A percentile compares a stretch with the other conserved stretches of the same genome.
Evolutionary conservation across 306 rosid species (phyloP).

Genomic region (Cicer bijugum): DNA sequence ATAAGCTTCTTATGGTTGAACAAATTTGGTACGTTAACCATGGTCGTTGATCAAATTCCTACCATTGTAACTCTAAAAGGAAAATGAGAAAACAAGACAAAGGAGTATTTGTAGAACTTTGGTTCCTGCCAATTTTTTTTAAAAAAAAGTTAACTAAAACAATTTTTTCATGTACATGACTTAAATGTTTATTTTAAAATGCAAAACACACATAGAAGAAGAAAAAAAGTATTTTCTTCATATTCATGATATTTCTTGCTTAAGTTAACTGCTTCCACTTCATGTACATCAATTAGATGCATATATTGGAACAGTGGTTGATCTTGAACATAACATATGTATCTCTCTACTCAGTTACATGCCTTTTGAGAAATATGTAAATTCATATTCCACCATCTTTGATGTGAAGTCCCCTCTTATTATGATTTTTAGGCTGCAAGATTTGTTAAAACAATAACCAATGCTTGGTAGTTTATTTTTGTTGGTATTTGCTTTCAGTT

Average conservation of each 20-base stretch:
- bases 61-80: too few relatives aligned
- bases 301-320: neutral
- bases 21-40: too few relatives aligned
- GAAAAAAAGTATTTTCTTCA: neutral
- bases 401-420: slow-evolving; percentile 21
- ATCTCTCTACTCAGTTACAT: slow-evolving; percentile 1
- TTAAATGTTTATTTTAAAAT: neutral
- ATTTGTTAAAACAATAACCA: slow-evolving; percentile 38
- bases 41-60: too few relatives aligned
- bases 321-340: slow-evolving; percentile 5
- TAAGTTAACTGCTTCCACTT: neutral
- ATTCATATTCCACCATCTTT: neutral
- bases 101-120: too few relatives aligned
- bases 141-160: too few relatives aligned
- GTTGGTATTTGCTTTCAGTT: slow-evolving; percentile 26
- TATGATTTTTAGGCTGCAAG: slow-evolving; percentile 35
- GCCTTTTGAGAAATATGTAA: neutral
- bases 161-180: neutral
- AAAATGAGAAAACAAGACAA: too few relatives aligned
- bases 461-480: slow-evolving; percentile 39
- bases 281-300: neutral
- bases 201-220: neutral
- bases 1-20: too few relatives aligned
- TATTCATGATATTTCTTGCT: neutral
- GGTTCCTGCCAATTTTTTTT: too few relatives aligned